Percentiles rank a stretch among this genome's conserved stretches.
These are phyloP conservation scores for Davidsoniella eucalypti DNA, from an alignment of 2,329 filamentous ascomycete species.

Conservation along the genomic window DNA sequence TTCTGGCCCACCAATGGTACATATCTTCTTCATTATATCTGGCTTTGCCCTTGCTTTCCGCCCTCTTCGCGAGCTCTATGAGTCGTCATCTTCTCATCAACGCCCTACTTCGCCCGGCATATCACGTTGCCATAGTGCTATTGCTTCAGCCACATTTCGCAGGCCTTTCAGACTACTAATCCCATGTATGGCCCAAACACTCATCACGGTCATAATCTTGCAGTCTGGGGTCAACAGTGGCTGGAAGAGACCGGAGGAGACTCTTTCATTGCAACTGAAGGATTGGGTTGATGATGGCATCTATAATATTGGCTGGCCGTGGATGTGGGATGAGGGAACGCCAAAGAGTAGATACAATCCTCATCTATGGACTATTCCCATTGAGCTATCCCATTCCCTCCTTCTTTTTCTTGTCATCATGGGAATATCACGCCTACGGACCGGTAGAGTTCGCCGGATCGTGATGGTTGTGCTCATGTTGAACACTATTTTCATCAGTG, in stretches of 20 bases:
- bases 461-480: conserved; percentile 24
- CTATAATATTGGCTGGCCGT: conserved; percentile 14
- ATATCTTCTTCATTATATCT: conserved; percentile 45
- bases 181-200: conserved; percentile 32
- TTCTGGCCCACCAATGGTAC: conserved; percentile 38
- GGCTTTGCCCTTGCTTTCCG: conserved; percentile 42
- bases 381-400: conserved; percentile 42
- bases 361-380: conserved; percentile 46
- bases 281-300: conserved; percentile 26
- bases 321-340: conserved; percentile 13
- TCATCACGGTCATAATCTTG: conserved; percentile 29
- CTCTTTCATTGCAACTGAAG: conserved; percentile 24
- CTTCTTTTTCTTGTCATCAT: conserved; percentile 37
- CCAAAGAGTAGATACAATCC: conserved; percentile 30
- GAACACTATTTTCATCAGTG: conserved; percentile 19
- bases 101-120: conserved; percentile 27
- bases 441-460: conserved; percentile 23
- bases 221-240: conserved; percentile 32
- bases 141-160: conserved; percentile 35
- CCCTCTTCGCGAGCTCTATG: conserved; percentile 29
- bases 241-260: conserved; percentile 26
- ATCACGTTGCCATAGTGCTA: conserved; percentile 26
- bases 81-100: conserved; percentile 30
- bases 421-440: conserved; percentile 30
- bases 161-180: conserved; percentile 34